Conservation (phyloP, 306 rosid genomes). For the Potentilla sterilis region DNA sequence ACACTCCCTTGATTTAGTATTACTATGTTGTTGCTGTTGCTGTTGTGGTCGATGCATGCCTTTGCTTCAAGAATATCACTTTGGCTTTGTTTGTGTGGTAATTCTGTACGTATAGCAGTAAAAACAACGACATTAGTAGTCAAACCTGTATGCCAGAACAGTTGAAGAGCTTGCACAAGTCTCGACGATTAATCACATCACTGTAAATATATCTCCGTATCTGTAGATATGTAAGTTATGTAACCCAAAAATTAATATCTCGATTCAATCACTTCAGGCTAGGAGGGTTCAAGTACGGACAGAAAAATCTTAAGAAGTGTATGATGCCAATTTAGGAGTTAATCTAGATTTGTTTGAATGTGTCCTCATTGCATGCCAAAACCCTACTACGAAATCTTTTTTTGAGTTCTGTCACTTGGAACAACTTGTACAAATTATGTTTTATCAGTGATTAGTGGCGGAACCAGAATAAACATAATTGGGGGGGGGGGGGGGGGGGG, state of each 20-base stretch:
- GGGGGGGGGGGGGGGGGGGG: no score
- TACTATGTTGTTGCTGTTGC: background rate
- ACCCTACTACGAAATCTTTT: no score
- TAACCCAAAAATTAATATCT: background rate
- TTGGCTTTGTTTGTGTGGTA: slow-evolving; percentile 33
- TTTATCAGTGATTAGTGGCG: no score
- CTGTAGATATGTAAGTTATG: background rate
- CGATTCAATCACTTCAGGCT: background rate
- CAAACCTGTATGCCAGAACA: slow-evolving; percentile 40
- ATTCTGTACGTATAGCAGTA: slow-evolving; percentile 10
- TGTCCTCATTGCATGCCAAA: no score
- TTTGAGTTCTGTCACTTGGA: no score
- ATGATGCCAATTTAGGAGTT: no score
- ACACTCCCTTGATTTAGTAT: slow-evolving; percentile 7
- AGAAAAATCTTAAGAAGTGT: no score
- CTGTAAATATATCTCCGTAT: slow-evolving; percentile 35
- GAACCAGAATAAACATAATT: no score
- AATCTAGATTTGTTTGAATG: no score
- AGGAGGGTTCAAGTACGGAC: background rate
- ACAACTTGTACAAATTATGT: no score
- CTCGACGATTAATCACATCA: slow-evolving; percentile 34
- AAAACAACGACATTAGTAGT: background rate
- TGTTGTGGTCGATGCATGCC: slow-evolving; percentile 9
- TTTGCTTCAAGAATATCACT: slow-evolving; percentile 35
- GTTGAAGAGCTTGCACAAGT: slow-evolving; percentile 30